phyloP scores from a whole-genome alignment of 2,329 filamentous ascomycete genomes.

The Beauveria scarabaeidicola region DNA sequence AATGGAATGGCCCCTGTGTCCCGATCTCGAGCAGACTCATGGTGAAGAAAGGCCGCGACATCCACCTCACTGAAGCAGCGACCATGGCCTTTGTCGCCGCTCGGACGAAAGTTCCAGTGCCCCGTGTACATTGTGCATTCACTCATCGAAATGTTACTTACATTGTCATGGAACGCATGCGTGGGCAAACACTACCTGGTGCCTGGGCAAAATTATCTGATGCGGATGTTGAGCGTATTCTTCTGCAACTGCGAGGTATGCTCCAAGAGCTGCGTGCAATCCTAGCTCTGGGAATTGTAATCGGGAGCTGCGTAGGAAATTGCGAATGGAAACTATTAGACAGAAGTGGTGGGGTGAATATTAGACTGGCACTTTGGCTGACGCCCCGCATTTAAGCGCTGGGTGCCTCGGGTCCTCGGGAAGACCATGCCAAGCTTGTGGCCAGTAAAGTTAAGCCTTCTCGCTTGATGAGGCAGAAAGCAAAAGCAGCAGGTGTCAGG shows the following conservation, averaged over 20 bases:
- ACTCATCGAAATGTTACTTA: conserved; percentile 16
- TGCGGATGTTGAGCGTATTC: conserved; percentile 18
- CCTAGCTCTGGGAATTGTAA: conserved; percentile 11
- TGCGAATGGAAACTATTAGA: conserved; percentile 2
- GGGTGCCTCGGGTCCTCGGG: no score
- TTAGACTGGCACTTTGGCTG: neutral
- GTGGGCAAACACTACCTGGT: conserved; percentile 15
- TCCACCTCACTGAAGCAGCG: conserved; percentile 20
- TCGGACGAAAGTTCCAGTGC: conserved; percentile 22
- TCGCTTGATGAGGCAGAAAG: no score
- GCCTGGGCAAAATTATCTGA: conserved; percentile 18
- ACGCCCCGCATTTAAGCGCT: no score
- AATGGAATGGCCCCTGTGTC: neutral
- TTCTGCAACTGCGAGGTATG: conserved; percentile 19
- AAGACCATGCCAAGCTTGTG: no score
- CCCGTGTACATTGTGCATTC: conserved; percentile 18
- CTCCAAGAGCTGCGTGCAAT: conserved; percentile 19
- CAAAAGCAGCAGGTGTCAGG: no score
- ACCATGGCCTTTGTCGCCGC: conserved; percentile 23
- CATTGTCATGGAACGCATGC: conserved; percentile 21
- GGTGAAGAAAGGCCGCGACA: neutral
- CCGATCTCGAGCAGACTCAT: neutral
- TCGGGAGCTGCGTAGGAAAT: conserved; percentile 19
- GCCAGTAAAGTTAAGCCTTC: no score
- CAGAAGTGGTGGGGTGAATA: conserved; percentile 9